Evolutionary conservation across 805 yeast genomes (phyloP), one percentile per base, ranked within the genome.

Genomic region (Yarrowia sp.): DNA sequence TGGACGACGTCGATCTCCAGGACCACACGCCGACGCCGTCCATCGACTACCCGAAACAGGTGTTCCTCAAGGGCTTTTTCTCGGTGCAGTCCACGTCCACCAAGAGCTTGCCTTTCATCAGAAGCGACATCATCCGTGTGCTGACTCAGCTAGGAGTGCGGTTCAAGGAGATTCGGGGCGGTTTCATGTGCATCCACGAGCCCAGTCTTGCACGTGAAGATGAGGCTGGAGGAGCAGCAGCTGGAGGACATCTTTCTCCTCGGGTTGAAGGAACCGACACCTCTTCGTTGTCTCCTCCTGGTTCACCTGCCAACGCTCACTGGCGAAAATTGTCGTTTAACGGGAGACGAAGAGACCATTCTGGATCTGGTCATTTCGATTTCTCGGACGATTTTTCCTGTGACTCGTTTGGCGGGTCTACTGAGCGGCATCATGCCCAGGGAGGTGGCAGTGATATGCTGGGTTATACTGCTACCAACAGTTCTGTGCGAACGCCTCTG

Each of bases 51-150:
- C 97, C 97, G 70, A 89, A 89, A 79, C 93, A 97, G 1, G 84
- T 93, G 72, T 92, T 92, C 81, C 83, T 93, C 77, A 91, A 92
- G 76, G 98, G 98, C 0, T 93, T 94, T 75, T 93, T 93, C 79
- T 88, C 94, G 70, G 98, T 93, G 61, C 97, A 93, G 79, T 91
- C 97, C 0, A 93, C 98, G 0, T 92, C 97, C 1, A 91, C 97
- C 4, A 92, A 92, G 74, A 95, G 97, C 19, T 82, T 94, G 69
- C 93, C 97, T 12, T 90, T 91, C 71, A 92, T 93, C 69, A 85
- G 98, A 68, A 87, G 90, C 75, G 93, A 90, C 76, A 87, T 93
- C 49, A 90, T 93, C 38, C 84, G 87, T 22, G 94, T 90, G 1
- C 83, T 93, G 76, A 87, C 87, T 19, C 86, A 86, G 71, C 82